Evolutionary conservation across 2,329 filamentous ascomycete species (phyloP).

Genomic region (Pestalotiopsis sp.): DNA sequence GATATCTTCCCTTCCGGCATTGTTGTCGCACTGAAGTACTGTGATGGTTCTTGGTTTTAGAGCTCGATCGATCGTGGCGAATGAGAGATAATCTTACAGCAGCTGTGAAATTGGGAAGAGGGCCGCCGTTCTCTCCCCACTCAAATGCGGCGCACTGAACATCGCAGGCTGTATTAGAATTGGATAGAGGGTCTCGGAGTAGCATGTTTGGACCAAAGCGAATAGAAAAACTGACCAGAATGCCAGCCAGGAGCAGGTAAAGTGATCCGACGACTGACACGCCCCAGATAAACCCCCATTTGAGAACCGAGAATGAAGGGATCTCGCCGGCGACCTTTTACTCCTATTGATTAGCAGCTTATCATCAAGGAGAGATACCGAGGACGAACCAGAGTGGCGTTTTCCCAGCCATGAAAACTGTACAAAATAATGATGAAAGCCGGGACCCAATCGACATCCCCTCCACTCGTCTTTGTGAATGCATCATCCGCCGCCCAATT

Average conservation of each 20-base stretch:
- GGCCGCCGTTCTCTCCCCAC: background rate
- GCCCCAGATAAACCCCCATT: background rate
- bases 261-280: background rate
- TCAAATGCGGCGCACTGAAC: background rate
- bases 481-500: background rate
- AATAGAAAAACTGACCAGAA: background rate
- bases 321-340: background rate
- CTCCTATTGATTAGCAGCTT: background rate
- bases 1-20: background rate
- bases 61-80: background rate
- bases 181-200: background rate
- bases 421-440: background rate
- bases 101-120: background rate
- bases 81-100: background rate
- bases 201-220: background rate
- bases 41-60: background rate
- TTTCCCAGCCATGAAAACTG: slow-evolving; percentile 3
- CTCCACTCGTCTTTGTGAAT: background rate
- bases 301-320: background rate
- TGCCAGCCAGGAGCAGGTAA: background rate
- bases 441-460: background rate
- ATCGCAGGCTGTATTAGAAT: background rate
- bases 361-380: background rate
- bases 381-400: background rate
- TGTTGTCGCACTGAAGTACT: background rate